Evolutionary conservation across 2,329 filamentous ascomycete species (phyloP).

Genomic region (Leptographium lundbergii): DNA sequence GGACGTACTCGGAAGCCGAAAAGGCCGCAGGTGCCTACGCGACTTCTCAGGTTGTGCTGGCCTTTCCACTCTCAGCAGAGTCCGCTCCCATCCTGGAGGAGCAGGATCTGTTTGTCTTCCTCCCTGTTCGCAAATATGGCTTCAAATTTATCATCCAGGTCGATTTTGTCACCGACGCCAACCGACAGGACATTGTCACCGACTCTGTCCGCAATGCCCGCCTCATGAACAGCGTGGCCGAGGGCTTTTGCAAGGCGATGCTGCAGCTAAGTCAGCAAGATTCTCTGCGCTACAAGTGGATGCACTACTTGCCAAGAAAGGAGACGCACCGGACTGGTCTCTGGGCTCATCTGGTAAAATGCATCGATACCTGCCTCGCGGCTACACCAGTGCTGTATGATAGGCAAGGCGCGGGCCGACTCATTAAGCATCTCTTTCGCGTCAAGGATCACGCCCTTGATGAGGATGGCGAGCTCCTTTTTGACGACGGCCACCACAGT

Average conservation of each 20-base stretch:
- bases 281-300: slow-evolving; percentile 29
- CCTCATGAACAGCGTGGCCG: slow-evolving; percentile 23
- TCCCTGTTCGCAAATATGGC: slow-evolving; percentile 28
- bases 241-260: slow-evolving; percentile 25
- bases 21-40: slow-evolving; percentile 14
- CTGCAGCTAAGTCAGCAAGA: slow-evolving; percentile 24
- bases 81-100: slow-evolving; percentile 22
- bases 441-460: slow-evolving; percentile 3
- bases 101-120: slow-evolving; percentile 32
- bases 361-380: slow-evolving; percentile 13
- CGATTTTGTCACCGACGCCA: slow-evolving; percentile 35
- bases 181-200: slow-evolving; percentile 26
- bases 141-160: slow-evolving; percentile 38
- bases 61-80: slow-evolving; percentile 27
- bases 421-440: slow-evolving; percentile 1
- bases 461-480: slow-evolving; percentile 13
- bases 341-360: slow-evolving; percentile 16
- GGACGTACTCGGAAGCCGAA: slow-evolving; percentile 17
- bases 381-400: slow-evolving; percentile 7
- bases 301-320: slow-evolving; percentile 27
- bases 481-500: slow-evolving; percentile 10
- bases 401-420: slow-evolving; percentile 1
- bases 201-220: slow-evolving; percentile 25
- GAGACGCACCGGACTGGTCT: slow-evolving; percentile 15
- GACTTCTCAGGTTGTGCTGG: slow-evolving; percentile 26